Evolutionary conservation across 2,329 filamentous ascomycete species (phyloP).

Genomic region (Neofusicoccum umdonicola): DNA sequence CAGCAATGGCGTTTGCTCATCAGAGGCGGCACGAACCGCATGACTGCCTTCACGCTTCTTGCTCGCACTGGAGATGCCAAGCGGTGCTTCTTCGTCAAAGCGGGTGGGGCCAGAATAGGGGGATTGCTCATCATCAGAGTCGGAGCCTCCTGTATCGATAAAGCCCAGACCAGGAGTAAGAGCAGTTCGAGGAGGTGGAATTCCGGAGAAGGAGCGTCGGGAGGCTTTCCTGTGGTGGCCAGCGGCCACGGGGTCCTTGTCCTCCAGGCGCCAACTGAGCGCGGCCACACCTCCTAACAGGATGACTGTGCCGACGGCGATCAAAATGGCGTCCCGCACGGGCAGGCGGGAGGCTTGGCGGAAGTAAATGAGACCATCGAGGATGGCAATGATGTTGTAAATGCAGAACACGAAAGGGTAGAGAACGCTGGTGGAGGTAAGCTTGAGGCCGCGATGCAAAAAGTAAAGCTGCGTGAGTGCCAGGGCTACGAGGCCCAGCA

Average conservation of each 20-base stretch:
- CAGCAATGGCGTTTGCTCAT: constrained; percentile 37
- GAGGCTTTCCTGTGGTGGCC: constrained; percentile 7
- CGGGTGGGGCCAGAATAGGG: constrained; percentile 15
- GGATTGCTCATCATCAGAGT: constrained; percentile 21
- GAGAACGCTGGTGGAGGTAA: constrained; percentile 91
- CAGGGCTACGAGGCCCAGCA: constrained; percentile 74
- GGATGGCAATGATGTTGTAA: constrained; percentile 97
- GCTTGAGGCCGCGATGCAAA: constrained; percentile 86
- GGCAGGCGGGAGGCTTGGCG: constrained; percentile 79
- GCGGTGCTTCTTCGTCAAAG: constrained; percentile 15
- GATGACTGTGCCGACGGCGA: constrained; percentile 81
- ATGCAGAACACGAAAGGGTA: constrained; percentile 98
- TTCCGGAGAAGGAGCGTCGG: constrained; percentile 38
- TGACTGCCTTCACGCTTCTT: constrained; percentile 13
- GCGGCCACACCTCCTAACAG: constrained; percentile 85
- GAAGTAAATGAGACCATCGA: constrained; percentile 97
- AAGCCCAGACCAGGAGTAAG: constrained; percentile 81
- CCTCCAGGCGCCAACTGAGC: constrained; percentile 88
- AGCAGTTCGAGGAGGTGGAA: constrained; percentile 57
- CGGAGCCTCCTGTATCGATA: constrained; percentile 46
- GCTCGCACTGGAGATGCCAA: constrained; percentile 11
- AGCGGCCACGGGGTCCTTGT: constrained; percentile 55
- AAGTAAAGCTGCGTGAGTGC: constrained; percentile 93
- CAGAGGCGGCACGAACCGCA: constrained; percentile 22
- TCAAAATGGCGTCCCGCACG: constrained; percentile 72